A percentile compares a stretch with the other conserved stretches of the same genome.
phyloP scores from a whole-genome alignment of 140 eudicot genomes.

The Stevia rebaudiana region DNA sequence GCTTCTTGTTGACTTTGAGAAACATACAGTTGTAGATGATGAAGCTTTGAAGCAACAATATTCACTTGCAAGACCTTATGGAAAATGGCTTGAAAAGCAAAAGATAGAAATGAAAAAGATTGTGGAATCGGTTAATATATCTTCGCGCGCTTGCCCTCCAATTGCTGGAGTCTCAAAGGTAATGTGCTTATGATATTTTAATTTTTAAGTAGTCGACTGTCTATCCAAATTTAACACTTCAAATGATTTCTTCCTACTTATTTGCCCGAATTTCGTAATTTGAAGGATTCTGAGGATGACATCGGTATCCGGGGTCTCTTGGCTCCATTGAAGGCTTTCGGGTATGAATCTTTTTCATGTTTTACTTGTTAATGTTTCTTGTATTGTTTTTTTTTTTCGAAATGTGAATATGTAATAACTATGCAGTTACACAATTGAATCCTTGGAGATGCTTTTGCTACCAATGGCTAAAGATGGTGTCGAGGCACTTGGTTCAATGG shows the following conservation, averaged over 20 bases:
- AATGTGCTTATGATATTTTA: too few species aligned
- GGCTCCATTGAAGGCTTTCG: conserved; percentile 93
- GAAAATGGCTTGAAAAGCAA: conserved; percentile 83
- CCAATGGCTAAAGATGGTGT: conserved; percentile 98
- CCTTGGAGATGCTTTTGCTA: conserved; percentile 89
- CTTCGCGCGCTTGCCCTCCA: conserved; percentile 53
- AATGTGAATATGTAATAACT: neutral
- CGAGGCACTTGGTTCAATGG: conserved; percentile 99
- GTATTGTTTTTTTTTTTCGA: neutral
- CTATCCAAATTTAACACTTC: neutral
- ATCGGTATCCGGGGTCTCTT: conserved; percentile 82
- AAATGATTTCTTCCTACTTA: conserved; percentile 10
- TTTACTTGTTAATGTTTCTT: neutral
- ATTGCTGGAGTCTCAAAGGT: conserved; percentile 70
- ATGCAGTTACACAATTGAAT: conserved; percentile 68
- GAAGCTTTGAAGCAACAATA: conserved; percentile 88
- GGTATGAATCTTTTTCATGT: conserved; percentile 39
- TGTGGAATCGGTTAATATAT: conserved; percentile 64
- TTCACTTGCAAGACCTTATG: conserved; percentile 77
- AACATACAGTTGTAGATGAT: conserved; percentile 94
- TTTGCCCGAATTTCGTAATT: neutral
- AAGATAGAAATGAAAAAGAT: conserved; percentile 74
- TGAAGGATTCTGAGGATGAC: conserved; percentile 56
- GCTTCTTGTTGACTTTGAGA: conserved; percentile 97
- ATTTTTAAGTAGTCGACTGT: too few species aligned